A percentile compares a stretch with the other conserved stretches of the same genome.
phyloP scores from a whole-genome alignment of 192 early-diverging fungal species.

The Podila epigama region DNA sequence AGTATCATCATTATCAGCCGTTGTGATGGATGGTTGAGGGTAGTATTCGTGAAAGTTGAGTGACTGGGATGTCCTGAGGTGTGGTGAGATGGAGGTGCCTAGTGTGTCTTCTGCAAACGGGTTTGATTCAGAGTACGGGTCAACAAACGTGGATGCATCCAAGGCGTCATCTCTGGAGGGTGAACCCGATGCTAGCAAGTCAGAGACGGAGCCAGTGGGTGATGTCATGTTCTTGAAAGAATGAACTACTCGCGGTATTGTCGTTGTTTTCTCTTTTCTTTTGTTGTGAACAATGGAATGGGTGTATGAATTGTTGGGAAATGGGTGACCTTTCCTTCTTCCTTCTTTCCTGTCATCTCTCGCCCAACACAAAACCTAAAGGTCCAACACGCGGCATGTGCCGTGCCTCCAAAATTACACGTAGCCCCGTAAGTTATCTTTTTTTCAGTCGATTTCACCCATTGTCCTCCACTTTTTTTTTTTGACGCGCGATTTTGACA shows the following conservation, averaged over 20 bases:
- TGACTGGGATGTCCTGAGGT: slow-evolving; percentile 13
- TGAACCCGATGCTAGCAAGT: slow-evolving; percentile 18
- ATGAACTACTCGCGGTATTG: too few species aligned
- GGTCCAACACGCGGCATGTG: too few species aligned
- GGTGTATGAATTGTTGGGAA: neutral
- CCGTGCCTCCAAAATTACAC: too few species aligned
- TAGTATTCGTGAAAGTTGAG: slow-evolving; percentile 44
- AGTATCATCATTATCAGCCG: neutral
- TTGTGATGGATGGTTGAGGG: slow-evolving; percentile 16
- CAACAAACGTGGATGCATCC: slow-evolving; percentile 41
- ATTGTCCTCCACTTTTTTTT: slow-evolving; percentile 1
- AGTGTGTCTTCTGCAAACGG: slow-evolving; percentile 40
- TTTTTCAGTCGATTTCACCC: neutral
- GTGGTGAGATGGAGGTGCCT: slow-evolving; percentile 4
- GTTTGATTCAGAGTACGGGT: slow-evolving; percentile 47
- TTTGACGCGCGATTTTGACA: too few species aligned
- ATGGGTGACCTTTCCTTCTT: neutral
- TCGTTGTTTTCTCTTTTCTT: too few species aligned
- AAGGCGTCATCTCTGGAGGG: neutral
- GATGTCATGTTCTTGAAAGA: slow-evolving; percentile 27
- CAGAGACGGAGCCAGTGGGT: slow-evolving; percentile 31
- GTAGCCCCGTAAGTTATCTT: neutral
- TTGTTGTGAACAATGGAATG: neutral
- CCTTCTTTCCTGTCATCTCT: too few species aligned
- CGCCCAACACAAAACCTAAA: too few species aligned